phyloP scores from a whole-genome alignment of 2,329 filamentous ascomycete species.

The Pestalotiopsis sp. region DNA sequence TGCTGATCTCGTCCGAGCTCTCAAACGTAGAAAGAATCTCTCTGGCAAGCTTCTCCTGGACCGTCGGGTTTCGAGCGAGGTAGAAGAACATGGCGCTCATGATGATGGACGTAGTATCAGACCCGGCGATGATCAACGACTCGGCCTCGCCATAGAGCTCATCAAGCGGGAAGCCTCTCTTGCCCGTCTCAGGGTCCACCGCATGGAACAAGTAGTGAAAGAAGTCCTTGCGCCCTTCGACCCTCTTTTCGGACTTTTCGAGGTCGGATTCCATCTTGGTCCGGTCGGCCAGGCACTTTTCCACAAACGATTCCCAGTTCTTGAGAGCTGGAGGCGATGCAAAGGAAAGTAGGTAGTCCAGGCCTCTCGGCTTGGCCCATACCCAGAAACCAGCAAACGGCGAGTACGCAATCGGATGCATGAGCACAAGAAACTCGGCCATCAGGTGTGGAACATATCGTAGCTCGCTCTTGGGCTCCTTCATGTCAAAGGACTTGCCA shows the following conservation, averaged over 20 bases:
- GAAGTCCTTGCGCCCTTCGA: slow-evolving; percentile 5
- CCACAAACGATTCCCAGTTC: slow-evolving; percentile 9
- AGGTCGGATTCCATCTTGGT: background rate
- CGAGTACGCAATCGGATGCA: slow-evolving; percentile 8
- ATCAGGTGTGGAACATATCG: background rate
- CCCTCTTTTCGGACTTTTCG: background rate
- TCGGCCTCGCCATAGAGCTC: slow-evolving; percentile 5
- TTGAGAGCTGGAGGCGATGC: background rate
- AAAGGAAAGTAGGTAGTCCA: background rate
- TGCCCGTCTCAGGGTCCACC: background rate
- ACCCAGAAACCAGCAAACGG: slow-evolving; percentile 4
- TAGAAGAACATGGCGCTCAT: slow-evolving; percentile 12
- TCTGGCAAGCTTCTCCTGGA: slow-evolving; percentile 5
- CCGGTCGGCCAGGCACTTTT: slow-evolving; percentile 2
- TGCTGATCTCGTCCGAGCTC: slow-evolving; percentile 2
- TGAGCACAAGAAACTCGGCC: slow-evolving; percentile 4
- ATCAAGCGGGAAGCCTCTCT: background rate
- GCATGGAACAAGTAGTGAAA: slow-evolving; percentile 10
- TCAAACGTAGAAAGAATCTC: slow-evolving; percentile 14
- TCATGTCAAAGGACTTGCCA: slow-evolving; percentile 11
- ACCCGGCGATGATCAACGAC: slow-evolving; percentile 4
- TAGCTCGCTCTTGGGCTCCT: slow-evolving; percentile 5
- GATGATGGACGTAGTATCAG: slow-evolving; percentile 9
- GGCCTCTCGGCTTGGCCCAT: background rate
- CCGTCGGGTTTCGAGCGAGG: slow-evolving; percentile 9